Percentiles rank a stretch among this genome's conserved stretches.
Evolutionary conservation across 352 stramenopile species (phyloP).

Genomic region (Globisporangium polare): DNA sequence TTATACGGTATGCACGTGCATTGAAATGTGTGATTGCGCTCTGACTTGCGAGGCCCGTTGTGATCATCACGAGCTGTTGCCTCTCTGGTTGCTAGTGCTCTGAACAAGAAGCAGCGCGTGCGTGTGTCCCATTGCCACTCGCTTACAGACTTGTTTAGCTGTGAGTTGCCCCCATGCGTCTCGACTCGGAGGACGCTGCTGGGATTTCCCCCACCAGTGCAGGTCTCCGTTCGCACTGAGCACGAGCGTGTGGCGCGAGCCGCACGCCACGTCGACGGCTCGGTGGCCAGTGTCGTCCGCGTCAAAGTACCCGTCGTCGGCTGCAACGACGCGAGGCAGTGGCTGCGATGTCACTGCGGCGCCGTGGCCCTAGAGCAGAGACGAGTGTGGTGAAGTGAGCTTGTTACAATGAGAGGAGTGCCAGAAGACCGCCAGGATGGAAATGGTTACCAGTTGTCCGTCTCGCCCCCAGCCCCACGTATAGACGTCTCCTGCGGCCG

Average conservation of each 20-base stretch:
- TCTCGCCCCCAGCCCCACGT: conserved; percentile 76
- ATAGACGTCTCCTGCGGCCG: conserved; percentile 62
- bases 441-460: conserved; percentile 75
- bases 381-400: too few relatives aligned
- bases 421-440: too few relatives aligned
- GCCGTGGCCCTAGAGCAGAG: conserved; percentile 14
- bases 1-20: conserved; percentile 12
- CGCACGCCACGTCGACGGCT: conserved; percentile 39
- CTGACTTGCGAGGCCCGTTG: background rate
- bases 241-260: conserved; percentile 44
- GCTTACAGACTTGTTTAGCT: conserved; percentile 1
- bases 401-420: too few relatives aligned
- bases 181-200: background rate
- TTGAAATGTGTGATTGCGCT: conserved; percentile 2
- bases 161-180: conserved; percentile 9
- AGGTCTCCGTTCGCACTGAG: conserved; percentile 38
- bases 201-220: conserved; percentile 38
- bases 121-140: conserved; percentile 21
- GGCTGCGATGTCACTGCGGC: conserved; percentile 21
- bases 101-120: conserved; percentile 29
- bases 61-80: background rate
- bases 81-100: background rate
- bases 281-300: conserved; percentile 22
- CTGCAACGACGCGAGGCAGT: conserved; percentile 45
- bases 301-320: conserved; percentile 19